A percentile compares a stretch with the other conserved stretches of the same genome.
These are phyloP conservation scores for Boletus sp. DNA, from an alignment of 1,284 basidiomycete genomes.

Conservation along the genomic window DNA sequence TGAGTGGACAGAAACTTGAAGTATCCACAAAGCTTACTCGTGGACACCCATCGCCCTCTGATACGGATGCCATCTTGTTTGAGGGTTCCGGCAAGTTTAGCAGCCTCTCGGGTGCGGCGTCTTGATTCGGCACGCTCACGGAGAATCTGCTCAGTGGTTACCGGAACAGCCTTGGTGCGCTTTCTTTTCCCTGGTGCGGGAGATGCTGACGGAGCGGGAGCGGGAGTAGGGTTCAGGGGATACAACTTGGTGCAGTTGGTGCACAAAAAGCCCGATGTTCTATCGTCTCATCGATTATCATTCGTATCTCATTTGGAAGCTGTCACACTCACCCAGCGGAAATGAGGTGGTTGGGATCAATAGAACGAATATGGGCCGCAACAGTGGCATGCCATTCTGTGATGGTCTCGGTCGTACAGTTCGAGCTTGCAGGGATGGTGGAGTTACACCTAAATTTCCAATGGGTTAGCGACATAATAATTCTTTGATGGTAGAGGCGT, in stretches of 20 bases:
- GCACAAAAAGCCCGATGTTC: conserved; percentile 60
- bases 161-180: conserved; percentile 34
- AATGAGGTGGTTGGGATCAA: conserved; percentile 66
- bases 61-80: conserved; percentile 46
- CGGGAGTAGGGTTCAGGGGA: conserved; percentile 33
- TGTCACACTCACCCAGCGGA: conserved; percentile 50
- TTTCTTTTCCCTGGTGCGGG: conserved; percentile 36
- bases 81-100: conserved; percentile 29
- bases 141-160: conserved; percentile 46
- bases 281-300: conserved; percentile 24
- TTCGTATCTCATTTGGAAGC: not conserved
- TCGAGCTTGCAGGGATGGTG: conserved; percentile 40
- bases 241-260: conserved; percentile 57
- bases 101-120: conserved; percentile 36
- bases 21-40: conserved; percentile 38
- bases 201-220: conserved; percentile 40
- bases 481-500: not conserved
- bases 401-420: conserved; percentile 50
- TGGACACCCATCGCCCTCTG: conserved; percentile 59
- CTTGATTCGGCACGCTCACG: conserved; percentile 45
- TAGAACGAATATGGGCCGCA: conserved; percentile 42
- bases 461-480: conserved; percentile 9
- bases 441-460: conserved; percentile 50
- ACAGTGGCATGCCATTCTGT: conserved; percentile 56
- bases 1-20: not conserved